Percentiles rank a stretch among this genome's conserved stretches.
phyloP scores from a whole-genome alignment of 2,329 filamentous ascomycete species.

The Colletotrichum sp. region DNA sequence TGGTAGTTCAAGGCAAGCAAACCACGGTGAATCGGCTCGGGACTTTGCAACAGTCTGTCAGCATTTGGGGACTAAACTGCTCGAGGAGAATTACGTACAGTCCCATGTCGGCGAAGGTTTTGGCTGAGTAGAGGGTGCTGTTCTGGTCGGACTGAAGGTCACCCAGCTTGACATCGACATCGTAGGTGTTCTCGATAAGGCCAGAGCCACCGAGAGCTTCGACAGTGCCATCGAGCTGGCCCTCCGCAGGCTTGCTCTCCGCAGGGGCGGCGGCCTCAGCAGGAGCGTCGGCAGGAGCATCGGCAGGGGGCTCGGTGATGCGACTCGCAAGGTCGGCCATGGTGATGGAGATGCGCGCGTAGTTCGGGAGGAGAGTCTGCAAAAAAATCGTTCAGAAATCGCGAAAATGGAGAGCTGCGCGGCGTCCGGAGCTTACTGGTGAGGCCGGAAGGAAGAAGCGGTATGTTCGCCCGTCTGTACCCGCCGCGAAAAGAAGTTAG shows the following conservation, averaged over 20 bases:
- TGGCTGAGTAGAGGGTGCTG: slow-evolving; percentile 86
- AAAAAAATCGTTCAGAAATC: not conserved
- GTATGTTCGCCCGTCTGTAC: not conserved
- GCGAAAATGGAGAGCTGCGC: slow-evolving; percentile 14
- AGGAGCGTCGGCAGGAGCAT: slow-evolving; percentile 23
- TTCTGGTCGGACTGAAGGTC: slow-evolving; percentile 87
- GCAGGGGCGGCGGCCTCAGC: slow-evolving; percentile 25
- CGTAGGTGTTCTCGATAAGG: slow-evolving; percentile 76
- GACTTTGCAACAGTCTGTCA: slow-evolving; percentile 25
- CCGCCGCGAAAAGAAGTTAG: not conserved
- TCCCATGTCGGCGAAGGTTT: slow-evolving; percentile 83
- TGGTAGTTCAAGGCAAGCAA: slow-evolving; percentile 84
- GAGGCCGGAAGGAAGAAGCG: not conserved
- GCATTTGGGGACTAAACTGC: not conserved
- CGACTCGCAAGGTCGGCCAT: slow-evolving; percentile 59
- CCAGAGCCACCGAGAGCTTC: slow-evolving; percentile 52
- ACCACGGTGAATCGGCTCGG: slow-evolving; percentile 72
- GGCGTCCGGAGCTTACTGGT: slow-evolving; percentile 17
- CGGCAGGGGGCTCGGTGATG: slow-evolving; percentile 47
- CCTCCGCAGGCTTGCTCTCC: slow-evolving; percentile 11
- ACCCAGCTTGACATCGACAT: slow-evolving; percentile 91
- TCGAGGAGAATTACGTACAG: slow-evolving; percentile 62
- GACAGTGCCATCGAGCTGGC: slow-evolving; percentile 41
- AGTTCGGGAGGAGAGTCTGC: not conserved
- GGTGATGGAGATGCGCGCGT: slow-evolving; percentile 7